Evolutionary conservation across 2,329 filamentous ascomycete species (phyloP), one percentile per base, ranked within the genome.

Genomic region (Paracoccidioides lutzii): DNA sequence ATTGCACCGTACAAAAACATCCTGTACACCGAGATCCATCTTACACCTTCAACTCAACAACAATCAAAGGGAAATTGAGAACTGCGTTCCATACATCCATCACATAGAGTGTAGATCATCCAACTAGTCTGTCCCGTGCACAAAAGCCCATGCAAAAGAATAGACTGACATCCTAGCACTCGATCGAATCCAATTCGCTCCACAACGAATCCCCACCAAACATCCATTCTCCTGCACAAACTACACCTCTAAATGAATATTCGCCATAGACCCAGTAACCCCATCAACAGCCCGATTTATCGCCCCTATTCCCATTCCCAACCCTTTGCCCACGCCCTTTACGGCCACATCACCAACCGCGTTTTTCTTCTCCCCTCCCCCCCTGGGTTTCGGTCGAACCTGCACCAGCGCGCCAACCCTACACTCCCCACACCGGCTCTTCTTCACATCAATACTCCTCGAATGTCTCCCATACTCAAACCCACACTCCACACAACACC

Each of bases 381-480:
- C 73, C 44, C 86, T 76, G 0, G 90, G 90, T 42, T 79, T 79
- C 0, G 91, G 91, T 68, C 88, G 90, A 7, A 84, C 84, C 76
- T 97, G 93, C 63, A 81, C 74, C 60, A 98, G 71, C 0, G 70
- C 69, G 4, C 80, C 76, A 15, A 38, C 46, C 65, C 83, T 85
- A 68, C 91, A 97, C n/a, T 68, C 73, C 1, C 89, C 89, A 68
- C 91, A 97, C 0, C 81, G 79, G 63, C 90, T 84, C 50, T 81
- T 79, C 35, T 67, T 66, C 0, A 85, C 78, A 67, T 96, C 83
- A 61, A 97, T 87, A 66, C 87, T 93, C 71, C 85, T 88, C 14
- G 85, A 90, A 69, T 97, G 91, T 4, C 91, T 78, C 65, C 90
- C 87, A 68, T 87, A 94, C 67, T 87, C 84, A 37, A 79, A 72